These are phyloP conservation scores for Amniculicola lignicola DNA, from an alignment of 495 filamentous ascomycete species.

Conservation along the genomic window DNA sequence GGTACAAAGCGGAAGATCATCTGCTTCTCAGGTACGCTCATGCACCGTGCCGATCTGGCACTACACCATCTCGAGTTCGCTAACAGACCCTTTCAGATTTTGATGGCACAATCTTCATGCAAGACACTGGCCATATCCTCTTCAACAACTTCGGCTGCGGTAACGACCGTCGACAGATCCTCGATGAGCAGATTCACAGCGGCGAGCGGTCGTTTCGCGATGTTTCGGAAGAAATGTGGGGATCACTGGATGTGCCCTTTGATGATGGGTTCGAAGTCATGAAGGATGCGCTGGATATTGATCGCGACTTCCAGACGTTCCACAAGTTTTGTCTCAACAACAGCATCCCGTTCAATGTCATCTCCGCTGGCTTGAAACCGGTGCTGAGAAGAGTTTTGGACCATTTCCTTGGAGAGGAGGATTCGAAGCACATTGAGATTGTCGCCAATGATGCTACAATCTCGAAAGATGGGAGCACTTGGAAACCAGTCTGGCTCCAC, in stretches of 20 bases:
- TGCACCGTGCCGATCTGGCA: slow-evolving; percentile 9
- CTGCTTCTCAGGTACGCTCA: slow-evolving; percentile 51
- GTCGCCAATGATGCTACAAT: slow-evolving; percentile 70
- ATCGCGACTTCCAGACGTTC: slow-evolving; percentile 63
- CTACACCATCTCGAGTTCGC: background rate
- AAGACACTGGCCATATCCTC: slow-evolving; percentile 73
- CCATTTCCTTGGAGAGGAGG: slow-evolving; percentile 61
- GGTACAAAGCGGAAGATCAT: slow-evolving; percentile 50
- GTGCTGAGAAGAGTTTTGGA: slow-evolving; percentile 61
- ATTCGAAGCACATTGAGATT: slow-evolving; percentile 60
- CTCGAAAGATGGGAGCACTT: slow-evolving; percentile 54
- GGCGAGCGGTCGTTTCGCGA: slow-evolving; percentile 69
- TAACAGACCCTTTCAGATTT: slow-evolving; percentile 52
- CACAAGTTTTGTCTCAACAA: slow-evolving; percentile 64
- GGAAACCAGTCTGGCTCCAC: slow-evolving; percentile 71
- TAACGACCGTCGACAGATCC: slow-evolving; percentile 50
- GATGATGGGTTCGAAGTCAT: slow-evolving; percentile 72
- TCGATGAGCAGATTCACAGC: slow-evolving; percentile 65
- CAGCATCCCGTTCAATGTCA: slow-evolving; percentile 69
- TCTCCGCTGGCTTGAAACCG: slow-evolving; percentile 69
- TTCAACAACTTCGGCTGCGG: slow-evolving; percentile 69
- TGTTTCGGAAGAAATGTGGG: slow-evolving; percentile 78
- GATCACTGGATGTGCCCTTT: slow-evolving; percentile 64
- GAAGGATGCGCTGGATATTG: slow-evolving; percentile 61
- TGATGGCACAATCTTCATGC: slow-evolving; percentile 76